Conservation (phyloP, 345 rosid species). For the Isatis tinctoria region DNA sequence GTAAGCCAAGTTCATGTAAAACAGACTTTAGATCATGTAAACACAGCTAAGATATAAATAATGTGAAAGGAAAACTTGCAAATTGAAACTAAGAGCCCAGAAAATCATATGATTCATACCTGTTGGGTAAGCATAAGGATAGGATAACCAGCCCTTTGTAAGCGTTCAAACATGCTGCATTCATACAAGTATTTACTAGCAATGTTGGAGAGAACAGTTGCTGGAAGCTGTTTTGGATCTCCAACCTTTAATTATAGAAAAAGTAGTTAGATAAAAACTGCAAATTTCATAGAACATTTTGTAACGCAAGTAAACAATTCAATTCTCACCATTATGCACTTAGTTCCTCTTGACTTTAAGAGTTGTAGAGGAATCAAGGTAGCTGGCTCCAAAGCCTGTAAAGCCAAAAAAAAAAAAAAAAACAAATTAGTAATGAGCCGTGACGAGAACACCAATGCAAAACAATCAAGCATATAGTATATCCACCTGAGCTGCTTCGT, state of each 20-base stretch:
- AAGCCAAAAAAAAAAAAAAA: conserved; percentile 19
- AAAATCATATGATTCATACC: conserved; percentile 39
- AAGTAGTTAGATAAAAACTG: not conserved
- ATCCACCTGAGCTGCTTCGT: conserved; percentile 96
- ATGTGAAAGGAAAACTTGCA: not conserved
- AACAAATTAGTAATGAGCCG: conserved; percentile 10
- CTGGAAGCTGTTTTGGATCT: conserved; percentile 98
- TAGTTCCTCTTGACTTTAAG: conserved; percentile 79
- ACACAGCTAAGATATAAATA: not conserved
- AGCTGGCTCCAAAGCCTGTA: conserved; percentile 98
- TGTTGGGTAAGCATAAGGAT: conserved; percentile 93
- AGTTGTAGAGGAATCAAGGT: conserved; percentile 94
- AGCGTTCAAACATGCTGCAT: conserved; percentile 99
- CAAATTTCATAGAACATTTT: not conserved
- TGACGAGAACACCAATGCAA: conserved; percentile 18
- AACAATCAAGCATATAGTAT: conserved; percentile 17
- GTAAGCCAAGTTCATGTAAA: conserved; percentile 13
- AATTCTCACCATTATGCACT: conserved; percentile 77
- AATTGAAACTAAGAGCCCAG: not conserved
- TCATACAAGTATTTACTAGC: conserved; percentile 84
- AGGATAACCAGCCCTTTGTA: conserved; percentile 91
- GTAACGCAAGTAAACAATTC: not conserved
- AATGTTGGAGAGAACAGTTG: conserved; percentile 87
- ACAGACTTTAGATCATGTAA: not conserved
- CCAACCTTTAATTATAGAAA: conserved; percentile 60